These are phyloP conservation scores for Porodaedalea pini DNA, from an alignment of 1,284 basidiomycete genomes.

Conservation along the genomic window DNA sequence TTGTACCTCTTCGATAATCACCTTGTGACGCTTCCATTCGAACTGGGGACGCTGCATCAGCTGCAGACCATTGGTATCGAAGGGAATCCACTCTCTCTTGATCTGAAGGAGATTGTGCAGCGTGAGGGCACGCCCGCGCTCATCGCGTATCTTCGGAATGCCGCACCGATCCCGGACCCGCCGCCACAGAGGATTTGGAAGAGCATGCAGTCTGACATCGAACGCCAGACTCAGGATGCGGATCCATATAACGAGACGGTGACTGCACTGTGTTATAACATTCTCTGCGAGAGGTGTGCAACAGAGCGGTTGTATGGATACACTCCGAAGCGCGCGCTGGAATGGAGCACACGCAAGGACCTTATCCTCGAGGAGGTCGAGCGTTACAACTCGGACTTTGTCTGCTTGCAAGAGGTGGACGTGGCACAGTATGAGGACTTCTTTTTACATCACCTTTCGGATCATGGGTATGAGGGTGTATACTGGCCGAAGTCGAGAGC, in stretches of 20 bases:
- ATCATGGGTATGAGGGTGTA: constrained; percentile 86
- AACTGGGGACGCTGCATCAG: constrained; percentile 90
- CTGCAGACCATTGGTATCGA: constrained; percentile 93
- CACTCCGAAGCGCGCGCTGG: constrained; percentile 93
- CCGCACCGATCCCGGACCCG: constrained; percentile 75
- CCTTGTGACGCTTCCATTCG: constrained; percentile 77
- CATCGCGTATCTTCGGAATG: constrained; percentile 86
- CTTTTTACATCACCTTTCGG: constrained; percentile 76
- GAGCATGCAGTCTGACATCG: constrained; percentile 66
- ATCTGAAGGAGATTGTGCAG: constrained; percentile 79
- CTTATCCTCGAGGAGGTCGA: constrained; percentile 86
- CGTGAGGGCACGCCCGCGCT: constrained; percentile 90
- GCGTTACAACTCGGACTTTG: constrained; percentile 82
- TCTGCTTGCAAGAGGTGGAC: constrained; percentile 95
- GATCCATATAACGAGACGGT: constrained; percentile 71
- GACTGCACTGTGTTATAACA: constrained; percentile 89
- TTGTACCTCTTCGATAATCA: constrained; percentile 96
- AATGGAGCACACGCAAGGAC: constrained; percentile 94
- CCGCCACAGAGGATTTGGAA: constrained; percentile 88
- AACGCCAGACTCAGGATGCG: constrained; percentile 52
- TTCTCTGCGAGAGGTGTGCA: constrained; percentile 90
- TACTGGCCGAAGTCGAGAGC: constrained; percentile 94
- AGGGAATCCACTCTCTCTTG: constrained; percentile 87
- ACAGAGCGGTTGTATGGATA: constrained; percentile 93
- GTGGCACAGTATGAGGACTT: constrained; percentile 92